These are phyloP conservation scores for Colletotrichum higginsianum DNA, from an alignment of 2,329 filamentous ascomycete species.

Conservation along the genomic window DNA sequence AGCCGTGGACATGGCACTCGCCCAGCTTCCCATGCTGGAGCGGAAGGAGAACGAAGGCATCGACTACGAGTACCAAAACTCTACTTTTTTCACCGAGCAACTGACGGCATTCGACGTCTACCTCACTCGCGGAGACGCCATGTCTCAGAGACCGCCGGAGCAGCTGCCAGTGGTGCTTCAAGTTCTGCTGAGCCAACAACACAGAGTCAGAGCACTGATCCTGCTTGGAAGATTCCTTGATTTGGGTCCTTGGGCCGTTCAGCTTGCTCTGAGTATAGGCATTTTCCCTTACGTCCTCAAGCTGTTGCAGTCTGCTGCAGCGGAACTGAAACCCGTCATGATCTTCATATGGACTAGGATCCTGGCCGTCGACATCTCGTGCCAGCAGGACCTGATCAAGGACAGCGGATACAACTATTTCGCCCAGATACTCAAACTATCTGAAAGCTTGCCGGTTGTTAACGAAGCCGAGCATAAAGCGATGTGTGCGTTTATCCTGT, in stretches of 20 bases:
- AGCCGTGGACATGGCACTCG: conserved; percentile 93
- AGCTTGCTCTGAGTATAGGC: conserved; percentile 95
- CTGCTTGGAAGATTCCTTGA: conserved; percentile 94
- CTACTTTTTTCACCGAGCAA: conserved; percentile 96
- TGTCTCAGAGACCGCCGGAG: conserved; percentile 89
- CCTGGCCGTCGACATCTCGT: conserved; percentile 93
- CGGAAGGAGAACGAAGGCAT: conserved; percentile 80
- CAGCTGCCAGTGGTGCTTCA: conserved; percentile 97
- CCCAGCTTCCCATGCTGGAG: conserved; percentile 89
- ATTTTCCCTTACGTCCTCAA: conserved; percentile 99
- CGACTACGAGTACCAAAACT: conserved; percentile 94
- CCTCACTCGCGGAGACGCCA: conserved; percentile 83
- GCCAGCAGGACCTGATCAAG: conserved; percentile 93
- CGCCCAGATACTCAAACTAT: conserved; percentile 89
- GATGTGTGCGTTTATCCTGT: conserved; percentile 98
- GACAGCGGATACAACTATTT: conserved; percentile 99
- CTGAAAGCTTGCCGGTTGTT: conserved; percentile 85
- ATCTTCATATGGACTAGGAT: conserved; percentile 99
- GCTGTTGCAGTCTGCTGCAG: conserved; percentile 92
- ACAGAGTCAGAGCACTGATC: conserved; percentile 91
- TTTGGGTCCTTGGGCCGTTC: conserved; percentile 98
- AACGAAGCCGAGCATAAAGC: conserved; percentile 93
- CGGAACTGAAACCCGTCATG: conserved; percentile 98
- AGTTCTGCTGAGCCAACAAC: conserved; percentile 95
- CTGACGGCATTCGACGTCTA: conserved; percentile 98